phyloP scores from a whole-genome alignment of 352 stramenopile genomes.

The Globisporangium alternatum region DNA sequence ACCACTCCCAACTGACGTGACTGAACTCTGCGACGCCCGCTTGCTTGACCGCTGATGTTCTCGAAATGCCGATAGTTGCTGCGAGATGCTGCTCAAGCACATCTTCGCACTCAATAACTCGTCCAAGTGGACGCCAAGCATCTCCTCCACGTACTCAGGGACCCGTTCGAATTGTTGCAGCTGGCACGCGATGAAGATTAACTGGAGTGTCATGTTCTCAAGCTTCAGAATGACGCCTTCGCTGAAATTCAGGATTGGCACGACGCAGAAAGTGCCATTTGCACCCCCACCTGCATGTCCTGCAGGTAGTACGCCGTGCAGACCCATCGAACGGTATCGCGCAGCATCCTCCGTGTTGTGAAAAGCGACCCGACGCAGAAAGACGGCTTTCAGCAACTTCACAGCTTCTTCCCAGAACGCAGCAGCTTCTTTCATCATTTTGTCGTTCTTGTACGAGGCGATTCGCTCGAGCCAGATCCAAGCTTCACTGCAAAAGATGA shows the following conservation, averaged over 20 bases:
- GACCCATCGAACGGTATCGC: conserved; percentile 1
- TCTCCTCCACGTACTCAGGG: conserved; percentile 71
- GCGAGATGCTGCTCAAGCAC: conserved; percentile 68
- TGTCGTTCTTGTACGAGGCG: conserved; percentile 74
- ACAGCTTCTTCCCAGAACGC: conserved; percentile 82
- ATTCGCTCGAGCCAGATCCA: conserved; percentile 80
- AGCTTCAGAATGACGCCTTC: conserved; percentile 70
- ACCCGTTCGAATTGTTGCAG: conserved; percentile 77
- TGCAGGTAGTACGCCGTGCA: conserved; percentile 1
- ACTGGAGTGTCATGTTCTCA: conserved; percentile 60
- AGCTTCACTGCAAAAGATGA: conserved; percentile 65
- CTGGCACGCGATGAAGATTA: conserved; percentile 73
- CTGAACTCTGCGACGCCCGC: conserved; percentile 4
- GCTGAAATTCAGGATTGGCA: conserved; percentile 83
- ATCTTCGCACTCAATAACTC: conserved; percentile 72
- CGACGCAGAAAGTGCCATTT: conserved; percentile 56
- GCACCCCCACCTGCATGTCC: conserved; percentile 8
- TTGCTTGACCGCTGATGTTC: conserved; percentile 35
- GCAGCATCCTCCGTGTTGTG: conserved; percentile 27
- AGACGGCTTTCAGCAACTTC: conserved; percentile 70
- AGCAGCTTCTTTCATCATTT: conserved; percentile 67
- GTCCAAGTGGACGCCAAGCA: conserved; percentile 61
- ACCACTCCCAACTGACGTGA: conserved; percentile 4
- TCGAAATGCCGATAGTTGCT: conserved; percentile 70
- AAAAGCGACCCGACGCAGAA: conserved; percentile 74